These are phyloP conservation scores for Candida ascalaphidarum DNA, from an alignment of 805 yeast genomes.

Conservation along the genomic window DNA sequence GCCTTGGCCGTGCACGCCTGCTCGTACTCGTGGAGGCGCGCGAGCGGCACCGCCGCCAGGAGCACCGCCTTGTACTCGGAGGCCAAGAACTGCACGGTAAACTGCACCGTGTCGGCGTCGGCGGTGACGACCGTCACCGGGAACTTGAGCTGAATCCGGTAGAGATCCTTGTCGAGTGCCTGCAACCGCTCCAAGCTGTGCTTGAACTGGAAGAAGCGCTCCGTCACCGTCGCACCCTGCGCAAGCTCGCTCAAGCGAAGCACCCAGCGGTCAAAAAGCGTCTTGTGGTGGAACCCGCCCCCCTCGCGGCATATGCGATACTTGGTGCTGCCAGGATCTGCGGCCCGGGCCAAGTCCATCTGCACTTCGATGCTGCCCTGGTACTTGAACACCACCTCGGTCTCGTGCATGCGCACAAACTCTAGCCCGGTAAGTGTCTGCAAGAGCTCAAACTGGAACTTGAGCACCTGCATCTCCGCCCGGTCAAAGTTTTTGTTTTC, in stretches of 20 bases:
- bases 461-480: constrained; percentile 12
- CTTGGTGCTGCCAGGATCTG: neutral
- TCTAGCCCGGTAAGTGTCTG: constrained; percentile 18
- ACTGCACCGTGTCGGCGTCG: no score
- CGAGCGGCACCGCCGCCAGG: no score
- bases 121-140: no score
- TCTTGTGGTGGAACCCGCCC: neutral
- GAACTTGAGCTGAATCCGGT: constrained; percentile 17
- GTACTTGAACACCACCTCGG: neutral
- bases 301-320: constrained; percentile 1
- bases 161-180: constrained; percentile 20
- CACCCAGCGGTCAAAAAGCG: constrained; percentile 2
- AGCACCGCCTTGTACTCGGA: no score
- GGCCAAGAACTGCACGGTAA: no score
- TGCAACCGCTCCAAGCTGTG: constrained; percentile 6
- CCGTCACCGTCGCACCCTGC: constrained; percentile 4
- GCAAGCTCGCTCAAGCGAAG: constrained; percentile 1
- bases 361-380: neutral
- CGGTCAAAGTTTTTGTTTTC: constrained; percentile 10
- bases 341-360: neutral
- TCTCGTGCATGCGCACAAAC: constrained; percentile 4
- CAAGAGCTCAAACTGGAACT: constrained; percentile 13
- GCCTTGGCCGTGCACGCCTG: no score
- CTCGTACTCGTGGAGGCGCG: no score
- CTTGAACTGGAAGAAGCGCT: constrained; percentile 10